A percentile compares a stretch with the other conserved stretches of the same genome.
phyloP scores from a whole-genome alignment of 192 early-diverging fungal genomes.

The Gaertneriomyces sp. region DNA sequence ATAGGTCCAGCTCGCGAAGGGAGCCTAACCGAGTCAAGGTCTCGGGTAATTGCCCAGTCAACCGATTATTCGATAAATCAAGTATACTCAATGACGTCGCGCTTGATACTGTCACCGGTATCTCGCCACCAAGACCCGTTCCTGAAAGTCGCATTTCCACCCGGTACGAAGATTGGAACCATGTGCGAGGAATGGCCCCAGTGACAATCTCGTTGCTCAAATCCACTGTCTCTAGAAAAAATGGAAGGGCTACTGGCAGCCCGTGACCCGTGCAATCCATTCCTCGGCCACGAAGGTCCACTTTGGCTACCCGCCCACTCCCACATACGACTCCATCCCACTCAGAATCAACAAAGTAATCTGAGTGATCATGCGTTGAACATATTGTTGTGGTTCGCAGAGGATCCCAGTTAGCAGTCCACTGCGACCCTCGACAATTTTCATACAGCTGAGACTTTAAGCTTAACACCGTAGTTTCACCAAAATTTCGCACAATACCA shows the following conservation, averaged over 20 bases:
- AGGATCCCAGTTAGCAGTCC: constrained; percentile 23
- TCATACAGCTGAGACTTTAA: constrained; percentile 8
- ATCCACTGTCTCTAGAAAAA: constrained; percentile 14
- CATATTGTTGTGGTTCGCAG: background rate
- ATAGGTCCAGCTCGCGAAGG: constrained; percentile 19
- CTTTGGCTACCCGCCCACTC: constrained; percentile 1
- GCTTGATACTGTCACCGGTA: too few relatives aligned
- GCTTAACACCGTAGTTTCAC: background rate
- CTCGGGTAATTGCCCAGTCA: constrained; percentile 3
- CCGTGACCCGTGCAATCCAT: constrained; percentile 24
- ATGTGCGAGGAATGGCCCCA: constrained; percentile 3
- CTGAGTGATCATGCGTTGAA: background rate
- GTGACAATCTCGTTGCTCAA: background rate
- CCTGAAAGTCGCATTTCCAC: too few relatives aligned
- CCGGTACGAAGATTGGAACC: constrained; percentile 4
- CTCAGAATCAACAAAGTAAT: background rate
- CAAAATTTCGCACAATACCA: background rate
- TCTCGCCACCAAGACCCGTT: too few relatives aligned
- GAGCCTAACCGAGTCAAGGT: constrained; percentile 1
- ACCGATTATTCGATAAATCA: constrained; percentile 2
- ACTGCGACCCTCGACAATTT: constrained; percentile 6
- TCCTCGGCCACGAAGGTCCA: constrained; percentile 14
- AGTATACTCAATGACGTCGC: background rate
- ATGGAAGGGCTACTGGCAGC: constrained; percentile 1
- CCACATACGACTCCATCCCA: constrained; percentile 13